These are phyloP conservation scores for Pleurotus citrinopileatus DNA, from an alignment of 768 basidiomycete genomes.

Conservation along the genomic window DNA sequence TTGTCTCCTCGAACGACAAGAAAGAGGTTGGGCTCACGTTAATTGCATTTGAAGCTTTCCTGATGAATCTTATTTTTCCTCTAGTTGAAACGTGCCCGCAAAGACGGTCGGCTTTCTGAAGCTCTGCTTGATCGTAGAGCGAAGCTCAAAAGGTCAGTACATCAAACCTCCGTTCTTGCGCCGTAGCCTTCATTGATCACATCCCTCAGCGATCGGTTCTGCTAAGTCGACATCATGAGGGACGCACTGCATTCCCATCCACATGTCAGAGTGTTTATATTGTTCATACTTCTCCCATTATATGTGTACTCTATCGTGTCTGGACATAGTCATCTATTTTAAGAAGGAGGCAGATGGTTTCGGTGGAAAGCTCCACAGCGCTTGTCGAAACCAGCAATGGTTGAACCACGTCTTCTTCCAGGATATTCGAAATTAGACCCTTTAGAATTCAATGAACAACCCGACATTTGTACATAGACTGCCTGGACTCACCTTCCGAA, in stretches of 20 bases:
- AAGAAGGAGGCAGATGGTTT: slow-evolving; percentile 94
- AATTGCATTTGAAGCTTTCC: not conserved
- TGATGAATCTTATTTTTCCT: slow-evolving; percentile 7
- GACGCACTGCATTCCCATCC: slow-evolving; percentile 9
- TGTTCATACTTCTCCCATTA: not conserved
- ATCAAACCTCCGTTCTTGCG: not conserved
- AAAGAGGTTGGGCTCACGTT: slow-evolving; percentile 51
- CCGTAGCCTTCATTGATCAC: slow-evolving; percentile 1
- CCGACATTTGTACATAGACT: not conserved
- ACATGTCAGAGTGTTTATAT: not conserved
- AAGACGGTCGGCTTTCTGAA: slow-evolving; percentile 80
- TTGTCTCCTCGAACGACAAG: slow-evolving; percentile 70
- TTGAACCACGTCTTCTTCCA: slow-evolving; percentile 97
- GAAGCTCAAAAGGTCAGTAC: slow-evolving; percentile 74
- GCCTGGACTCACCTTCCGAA: slow-evolving; percentile 73
- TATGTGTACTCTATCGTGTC: slow-evolving; percentile 45
- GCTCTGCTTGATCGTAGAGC: slow-evolving; percentile 75
- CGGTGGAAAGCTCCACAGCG: slow-evolving; percentile 91
- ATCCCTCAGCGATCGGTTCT: slow-evolving; percentile 45
- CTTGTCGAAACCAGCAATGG: slow-evolving; percentile 93
- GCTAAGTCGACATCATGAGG: slow-evolving; percentile 27
- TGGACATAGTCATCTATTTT: slow-evolving; percentile 96
- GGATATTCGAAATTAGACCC: slow-evolving; percentile 96
- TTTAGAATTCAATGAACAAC: slow-evolving; percentile 25
- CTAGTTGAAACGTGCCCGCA: slow-evolving; percentile 74